A percentile compares a stretch with the other conserved stretches of the same genome.
Conservation (phyloP, 2,329 filamentous ascomycete genomes). For the Colletotrichum euphorbiae region DNA sequence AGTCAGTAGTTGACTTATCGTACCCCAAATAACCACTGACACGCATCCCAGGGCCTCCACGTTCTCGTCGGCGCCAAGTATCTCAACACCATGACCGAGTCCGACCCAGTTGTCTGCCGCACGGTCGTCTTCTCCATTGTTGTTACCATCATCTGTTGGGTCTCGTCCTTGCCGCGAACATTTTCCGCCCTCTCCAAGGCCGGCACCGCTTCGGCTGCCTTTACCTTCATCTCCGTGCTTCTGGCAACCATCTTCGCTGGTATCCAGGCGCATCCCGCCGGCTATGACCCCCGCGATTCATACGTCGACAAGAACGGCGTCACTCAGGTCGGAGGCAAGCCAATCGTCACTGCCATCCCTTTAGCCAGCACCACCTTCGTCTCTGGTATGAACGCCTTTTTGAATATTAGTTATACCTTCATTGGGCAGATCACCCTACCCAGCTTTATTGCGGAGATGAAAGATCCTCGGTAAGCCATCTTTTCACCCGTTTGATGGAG, state of each 20-base stretch:
- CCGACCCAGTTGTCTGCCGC: slow-evolving; percentile 73
- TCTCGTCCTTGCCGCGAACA: slow-evolving; percentile 86
- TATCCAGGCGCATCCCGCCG: slow-evolving; percentile 78
- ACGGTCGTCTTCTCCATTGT: slow-evolving; percentile 85
- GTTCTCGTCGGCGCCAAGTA: slow-evolving; percentile 88
- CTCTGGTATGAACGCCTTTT: slow-evolving; percentile 84
- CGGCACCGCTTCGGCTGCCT: slow-evolving; percentile 82
- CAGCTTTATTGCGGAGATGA: slow-evolving; percentile 97
- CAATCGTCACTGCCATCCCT: slow-evolving; percentile 76
- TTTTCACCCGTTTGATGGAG: slow-evolving; percentile 55
- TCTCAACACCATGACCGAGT: slow-evolving; percentile 85
- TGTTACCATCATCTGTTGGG: slow-evolving; percentile 78
- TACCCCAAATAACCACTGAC: background rate
- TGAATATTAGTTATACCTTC: slow-evolving; percentile 97
- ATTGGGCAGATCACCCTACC: slow-evolving; percentile 95
- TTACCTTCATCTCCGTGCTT: slow-evolving; percentile 90
- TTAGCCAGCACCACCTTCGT: slow-evolving; percentile 81
- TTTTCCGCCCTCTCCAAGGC: slow-evolving; percentile 84
- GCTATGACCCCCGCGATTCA: slow-evolving; percentile 65
- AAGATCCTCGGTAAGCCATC: slow-evolving; percentile 60
- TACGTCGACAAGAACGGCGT: slow-evolving; percentile 48
- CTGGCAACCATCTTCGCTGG: slow-evolving; percentile 86
- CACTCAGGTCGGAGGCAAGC: slow-evolving; percentile 63
- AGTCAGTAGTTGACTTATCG: background rate
- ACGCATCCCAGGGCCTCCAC: slow-evolving; percentile 72